These are phyloP conservation scores for Wickerhamomyces alni DNA, from an alignment of 805 yeast species.

Conservation along the genomic window DNA sequence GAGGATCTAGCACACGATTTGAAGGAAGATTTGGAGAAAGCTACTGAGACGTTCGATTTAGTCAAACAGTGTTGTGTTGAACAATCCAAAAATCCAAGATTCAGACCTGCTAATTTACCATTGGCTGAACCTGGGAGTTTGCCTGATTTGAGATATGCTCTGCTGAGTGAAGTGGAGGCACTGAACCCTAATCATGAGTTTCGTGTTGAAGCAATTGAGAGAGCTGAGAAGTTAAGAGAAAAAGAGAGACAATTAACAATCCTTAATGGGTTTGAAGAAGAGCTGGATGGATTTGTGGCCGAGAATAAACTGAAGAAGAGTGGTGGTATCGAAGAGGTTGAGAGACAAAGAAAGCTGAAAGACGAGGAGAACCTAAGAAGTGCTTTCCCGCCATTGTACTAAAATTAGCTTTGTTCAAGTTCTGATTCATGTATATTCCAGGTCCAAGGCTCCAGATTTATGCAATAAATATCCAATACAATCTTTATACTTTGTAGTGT, in stretches of 20 bases:
- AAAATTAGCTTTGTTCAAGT: too few relatives aligned
- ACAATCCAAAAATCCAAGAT: conserved; percentile 56
- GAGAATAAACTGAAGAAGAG: conserved; percentile 69
- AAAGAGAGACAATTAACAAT: conserved; percentile 55
- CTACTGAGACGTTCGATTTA: conserved; percentile 73
- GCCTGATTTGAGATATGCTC: conserved; percentile 63
- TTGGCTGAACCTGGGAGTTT: conserved; percentile 61
- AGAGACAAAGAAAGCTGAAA: conserved; percentile 56
- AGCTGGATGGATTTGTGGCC: conserved; percentile 77
- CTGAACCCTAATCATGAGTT: conserved; percentile 79
- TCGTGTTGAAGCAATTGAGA: conserved; percentile 82
- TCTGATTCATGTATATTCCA: background rate
- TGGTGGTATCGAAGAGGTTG: conserved; percentile 88
- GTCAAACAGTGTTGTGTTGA: conserved; percentile 80
- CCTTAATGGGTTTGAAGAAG: conserved; percentile 72
- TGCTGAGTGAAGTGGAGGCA: conserved; percentile 72
- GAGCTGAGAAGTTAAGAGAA: conserved; percentile 76
- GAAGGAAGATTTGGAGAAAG: conserved; percentile 73
- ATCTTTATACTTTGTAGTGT: conserved; percentile 10
- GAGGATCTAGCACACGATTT: conserved; percentile 79
- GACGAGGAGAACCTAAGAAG: conserved; percentile 67
- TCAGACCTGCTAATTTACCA: conserved; percentile 31
- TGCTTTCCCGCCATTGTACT: conserved; percentile 29
- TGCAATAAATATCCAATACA: conserved; percentile 4
- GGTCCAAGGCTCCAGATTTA: too few relatives aligned